These are phyloP conservation scores for Kalanchoe fedtschenkoi DNA, from an alignment of 164 flowering plant genomes.

Conservation along the genomic window DNA sequence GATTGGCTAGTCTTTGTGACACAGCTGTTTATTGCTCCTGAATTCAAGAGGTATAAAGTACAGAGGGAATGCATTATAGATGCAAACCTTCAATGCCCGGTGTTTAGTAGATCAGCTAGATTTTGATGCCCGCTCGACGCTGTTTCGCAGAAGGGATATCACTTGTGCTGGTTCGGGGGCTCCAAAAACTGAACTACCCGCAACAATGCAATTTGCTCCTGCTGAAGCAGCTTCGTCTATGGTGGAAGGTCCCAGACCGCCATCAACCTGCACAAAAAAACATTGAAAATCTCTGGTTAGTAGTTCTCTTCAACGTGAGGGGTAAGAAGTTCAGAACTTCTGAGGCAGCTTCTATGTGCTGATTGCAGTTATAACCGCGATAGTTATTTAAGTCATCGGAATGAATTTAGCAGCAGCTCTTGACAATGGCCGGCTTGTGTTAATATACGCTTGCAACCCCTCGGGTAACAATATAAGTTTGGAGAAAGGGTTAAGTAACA, in stretches of 20 bases:
- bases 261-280: conserved; percentile 63
- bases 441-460: neutral
- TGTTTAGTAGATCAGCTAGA: neutral
- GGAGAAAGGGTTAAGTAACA: neutral
- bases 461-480: neutral
- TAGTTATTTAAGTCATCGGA: too few relatives aligned
- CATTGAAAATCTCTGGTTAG: too few relatives aligned
- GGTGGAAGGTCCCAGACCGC: conserved; percentile 89
- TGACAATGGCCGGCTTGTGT: too few relatives aligned
- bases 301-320: too few relatives aligned
- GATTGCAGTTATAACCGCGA: too few relatives aligned
- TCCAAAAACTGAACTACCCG: conserved; percentile 94
- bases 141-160: conserved; percentile 55
- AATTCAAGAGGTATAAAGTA: too few relatives aligned
- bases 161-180: conserved; percentile 77
- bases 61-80: too few relatives aligned
- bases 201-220: conserved; percentile 95
- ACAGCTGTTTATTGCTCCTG: too few relatives aligned
- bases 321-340: too few relatives aligned
- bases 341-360: too few relatives aligned
- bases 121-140: conserved; percentile 34
- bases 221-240: conserved; percentile 71
- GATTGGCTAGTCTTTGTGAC: too few relatives aligned
- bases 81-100: too few relatives aligned
- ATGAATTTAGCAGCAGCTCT: neutral